Base-by-base conservation (phyloP, 257 asterid genomes). In the Buddleja alternifolia region DNA sequence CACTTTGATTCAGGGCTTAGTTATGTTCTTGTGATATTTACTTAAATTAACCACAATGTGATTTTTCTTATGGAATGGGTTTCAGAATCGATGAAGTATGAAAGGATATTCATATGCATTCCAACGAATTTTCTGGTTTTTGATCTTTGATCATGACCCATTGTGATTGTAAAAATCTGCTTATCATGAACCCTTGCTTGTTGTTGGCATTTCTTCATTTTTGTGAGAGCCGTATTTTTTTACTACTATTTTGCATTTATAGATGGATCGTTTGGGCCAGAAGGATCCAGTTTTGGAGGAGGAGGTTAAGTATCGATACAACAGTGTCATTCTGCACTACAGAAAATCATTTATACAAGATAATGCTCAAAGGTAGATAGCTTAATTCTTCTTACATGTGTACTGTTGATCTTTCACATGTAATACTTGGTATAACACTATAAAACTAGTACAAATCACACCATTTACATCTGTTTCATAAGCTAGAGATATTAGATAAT, bases 271-370 rank as follows among this genome's bases (percentile, higher is more conserved):
- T 20, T 80, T 88, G 88, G 96, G 96, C 66, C 90, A 85, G 79
- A 87, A 75, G 79, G 99, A 93, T 84, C 91, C 89, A 66, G 80
- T 71, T 67, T 66, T 90, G 52, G 97, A 90, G 77, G 96, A 88
- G 57, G 99, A 90, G 81, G 97, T 93, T 70, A 90, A 86, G 77
- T 85, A 77, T 72, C 96, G 97, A 32, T 93, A 93, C 83, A 86
- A 87, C 76, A 90, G 83, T 57, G 95, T 90, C 74, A 93, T 93
- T 83, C 70, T 81, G 78, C 99, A 93, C 84, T 93, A 93, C 84
- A 80, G 92, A 75, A 93, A 93, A 75, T 93, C 99, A 44, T 93
- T 90, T 81, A 88, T 93, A 75, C 99, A 88, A 77, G 99, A 93
- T 62, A 90, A 90, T 81, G 99, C 97, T 65, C 99, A 93, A 78